phyloP scores from a whole-genome alignment of 768 basidiomycete genomes.

The Obba rivulosa region DNA sequence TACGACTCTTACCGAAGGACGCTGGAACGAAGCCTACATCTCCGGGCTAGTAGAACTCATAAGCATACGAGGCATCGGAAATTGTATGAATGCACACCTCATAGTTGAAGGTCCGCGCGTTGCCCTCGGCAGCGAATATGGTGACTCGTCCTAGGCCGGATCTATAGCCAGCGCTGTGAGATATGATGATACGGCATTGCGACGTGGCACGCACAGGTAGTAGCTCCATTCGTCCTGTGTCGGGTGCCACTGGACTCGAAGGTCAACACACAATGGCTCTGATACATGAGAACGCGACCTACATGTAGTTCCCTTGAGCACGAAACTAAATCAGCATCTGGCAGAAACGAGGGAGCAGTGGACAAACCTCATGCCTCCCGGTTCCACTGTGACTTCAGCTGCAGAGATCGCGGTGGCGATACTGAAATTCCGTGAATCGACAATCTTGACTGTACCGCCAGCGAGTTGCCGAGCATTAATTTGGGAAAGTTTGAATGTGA shows the following conservation, averaged over 20 bases:
- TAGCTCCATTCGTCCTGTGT: slow-evolving; percentile 45
- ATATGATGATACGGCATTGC: slow-evolving; percentile 18
- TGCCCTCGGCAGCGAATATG: slow-evolving; percentile 46
- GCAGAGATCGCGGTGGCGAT: slow-evolving; percentile 48
- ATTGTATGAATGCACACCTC: slow-evolving; percentile 25
- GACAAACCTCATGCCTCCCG: slow-evolving; percentile 53
- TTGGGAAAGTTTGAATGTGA: slow-evolving; percentile 49
- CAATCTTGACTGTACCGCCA: slow-evolving; percentile 57
- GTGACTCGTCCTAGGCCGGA: slow-evolving; percentile 47
- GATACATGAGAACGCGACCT: slow-evolving; percentile 12
- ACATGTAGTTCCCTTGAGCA: slow-evolving; percentile 40
- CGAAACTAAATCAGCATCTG: not conserved
- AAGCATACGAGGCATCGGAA: not conserved
- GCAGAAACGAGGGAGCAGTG: not conserved
- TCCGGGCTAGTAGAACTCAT: slow-evolving; percentile 5
- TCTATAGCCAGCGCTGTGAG: not conserved
- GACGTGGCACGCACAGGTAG: slow-evolving; percentile 15
- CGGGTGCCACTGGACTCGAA: slow-evolving; percentile 40
- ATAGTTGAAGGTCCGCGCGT: slow-evolving; percentile 54
- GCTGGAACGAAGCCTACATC: slow-evolving; percentile 50
- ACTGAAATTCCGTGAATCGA: slow-evolving; percentile 50
- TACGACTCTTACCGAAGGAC: slow-evolving; percentile 35
- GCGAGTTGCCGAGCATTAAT: slow-evolving; percentile 35
- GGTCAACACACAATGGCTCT: not conserved
- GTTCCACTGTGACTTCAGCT: slow-evolving; percentile 53